Conservation (phyloP, 2,329 filamentous ascomycete genomes). For the Biscogniauxia marginata region DNA sequence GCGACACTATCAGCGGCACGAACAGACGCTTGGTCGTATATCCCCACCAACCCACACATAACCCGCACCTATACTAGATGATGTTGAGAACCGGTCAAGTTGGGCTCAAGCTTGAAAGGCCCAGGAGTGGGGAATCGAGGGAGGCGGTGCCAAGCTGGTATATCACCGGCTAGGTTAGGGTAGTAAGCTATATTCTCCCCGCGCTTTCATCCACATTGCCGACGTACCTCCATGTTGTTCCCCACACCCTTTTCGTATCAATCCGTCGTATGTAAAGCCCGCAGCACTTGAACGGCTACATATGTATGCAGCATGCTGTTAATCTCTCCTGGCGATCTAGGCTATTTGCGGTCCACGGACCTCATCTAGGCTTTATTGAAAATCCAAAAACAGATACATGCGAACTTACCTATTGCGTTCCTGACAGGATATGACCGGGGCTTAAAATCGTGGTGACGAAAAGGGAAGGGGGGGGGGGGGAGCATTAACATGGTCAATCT, state of each 20-base stretch:
- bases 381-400: too few relatives aligned
- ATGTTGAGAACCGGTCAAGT: background rate
- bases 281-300: too few relatives aligned
- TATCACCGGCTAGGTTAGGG: background rate
- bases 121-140: slow-evolving; percentile 7
- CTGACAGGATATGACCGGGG: background rate
- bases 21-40: background rate
- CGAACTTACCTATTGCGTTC: background rate
- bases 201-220: slow-evolving; percentile 22
- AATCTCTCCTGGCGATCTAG: too few relatives aligned
- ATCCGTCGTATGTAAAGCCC: too few relatives aligned
- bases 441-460: background rate
- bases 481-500: background rate
- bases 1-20: background rate
- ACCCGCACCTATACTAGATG: background rate
- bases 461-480: background rate
- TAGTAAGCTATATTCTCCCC: slow-evolving; percentile 18
- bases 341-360: too few relatives aligned
- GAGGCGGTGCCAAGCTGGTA: background rate
- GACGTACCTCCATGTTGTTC: slow-evolving; percentile 11
- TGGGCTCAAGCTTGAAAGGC: background rate
- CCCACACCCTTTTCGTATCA: background rate
- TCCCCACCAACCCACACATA: background rate
- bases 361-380: too few relatives aligned
- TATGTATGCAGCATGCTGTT: too few relatives aligned